Evolutionary conservation across 352 stramenopile genomes (phyloP).

Genomic region (Phytophthora colocasiae): DNA sequence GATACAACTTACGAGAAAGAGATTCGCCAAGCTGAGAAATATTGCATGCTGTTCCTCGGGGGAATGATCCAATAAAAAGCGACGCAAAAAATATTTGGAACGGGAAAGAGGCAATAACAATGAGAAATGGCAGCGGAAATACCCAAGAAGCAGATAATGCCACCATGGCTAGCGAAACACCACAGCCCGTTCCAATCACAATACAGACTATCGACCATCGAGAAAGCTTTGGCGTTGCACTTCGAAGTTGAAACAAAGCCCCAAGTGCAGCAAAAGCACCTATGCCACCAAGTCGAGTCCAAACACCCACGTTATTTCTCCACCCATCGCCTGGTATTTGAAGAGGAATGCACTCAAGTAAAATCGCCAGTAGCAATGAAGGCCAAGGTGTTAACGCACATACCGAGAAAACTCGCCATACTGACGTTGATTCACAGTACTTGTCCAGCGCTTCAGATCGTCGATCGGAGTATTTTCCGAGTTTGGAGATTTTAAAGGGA

Average conservation of each 20-base stretch:
- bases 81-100: constrained; percentile 6
- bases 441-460: neutral
- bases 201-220: neutral
- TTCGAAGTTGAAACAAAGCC: constrained; percentile 18
- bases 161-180: neutral
- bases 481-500: constrained; percentile 4
- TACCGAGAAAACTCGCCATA: neutral
- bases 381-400: constrained; percentile 4
- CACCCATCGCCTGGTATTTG: constrained; percentile 11
- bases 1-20: constrained; percentile 3
- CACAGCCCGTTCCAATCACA: constrained; percentile 2
- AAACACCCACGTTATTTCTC: constrained; percentile 18
- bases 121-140: constrained; percentile 13
- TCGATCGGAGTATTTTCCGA: constrained; percentile 7
- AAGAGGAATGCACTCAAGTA: constrained; percentile 14
- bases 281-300: constrained; percentile 6
- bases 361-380: constrained; percentile 6
- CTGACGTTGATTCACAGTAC: constrained; percentile 1
- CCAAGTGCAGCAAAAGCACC: neutral
- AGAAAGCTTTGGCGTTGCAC: neutral
- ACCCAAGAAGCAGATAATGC: neutral
- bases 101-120: constrained; percentile 1
- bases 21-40: neutral
- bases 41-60: too few relatives aligned
- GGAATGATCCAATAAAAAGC: neutral